A percentile compares a stretch with the other conserved stretches of the same genome.
Conservation (phyloP, 1,284 basidiomycete species). For the Puccinia polysora region DNA sequence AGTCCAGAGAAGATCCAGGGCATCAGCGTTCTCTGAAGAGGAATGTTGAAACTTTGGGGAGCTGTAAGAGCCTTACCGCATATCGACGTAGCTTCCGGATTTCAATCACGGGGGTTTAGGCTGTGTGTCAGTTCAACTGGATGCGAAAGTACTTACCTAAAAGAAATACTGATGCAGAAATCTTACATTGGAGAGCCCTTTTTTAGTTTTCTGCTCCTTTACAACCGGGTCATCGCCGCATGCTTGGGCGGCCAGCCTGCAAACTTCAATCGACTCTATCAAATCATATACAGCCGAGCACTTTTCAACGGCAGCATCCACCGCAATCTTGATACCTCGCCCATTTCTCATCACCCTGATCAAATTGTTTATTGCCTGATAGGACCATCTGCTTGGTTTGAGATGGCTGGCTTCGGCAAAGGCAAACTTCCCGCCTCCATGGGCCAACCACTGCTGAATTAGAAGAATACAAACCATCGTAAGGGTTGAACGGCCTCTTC, state of each 20-base stretch:
- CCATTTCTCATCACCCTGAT: conserved; percentile 89
- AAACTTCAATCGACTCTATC: conserved; percentile 50
- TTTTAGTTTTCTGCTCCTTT: conserved; percentile 50
- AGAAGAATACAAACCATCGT: conserved; percentile 81
- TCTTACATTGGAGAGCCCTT: conserved; percentile 80
- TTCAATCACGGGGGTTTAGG: conserved; percentile 44
- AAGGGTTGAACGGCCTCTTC: conserved; percentile 85
- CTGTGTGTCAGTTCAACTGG: no score
- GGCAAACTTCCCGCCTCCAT: conserved; percentile 45
- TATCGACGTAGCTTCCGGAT: conserved; percentile 66
- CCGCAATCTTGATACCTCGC: conserved; percentile 68
- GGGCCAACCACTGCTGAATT: conserved; percentile 74
- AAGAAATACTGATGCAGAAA: conserved; percentile 58
- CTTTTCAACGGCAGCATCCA: conserved; percentile 51
- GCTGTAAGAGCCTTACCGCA: conserved; percentile 58
- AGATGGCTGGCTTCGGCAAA: conserved; percentile 39
- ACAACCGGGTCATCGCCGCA: conserved; percentile 5
- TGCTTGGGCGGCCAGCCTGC: conserved; percentile 15
- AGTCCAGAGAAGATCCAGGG: neutral
- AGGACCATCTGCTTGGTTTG: conserved; percentile 45
- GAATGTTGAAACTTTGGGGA: conserved; percentile 39
- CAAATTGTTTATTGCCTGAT: conserved; percentile 67
- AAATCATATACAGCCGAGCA: conserved; percentile 50
- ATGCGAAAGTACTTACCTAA: conserved; percentile 49
- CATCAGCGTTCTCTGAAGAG: no score